These are phyloP conservation scores for Chaetoceros tenuissimus DNA, from an alignment of 108 stramenopile genomes.

Conservation along the genomic window DNA sequence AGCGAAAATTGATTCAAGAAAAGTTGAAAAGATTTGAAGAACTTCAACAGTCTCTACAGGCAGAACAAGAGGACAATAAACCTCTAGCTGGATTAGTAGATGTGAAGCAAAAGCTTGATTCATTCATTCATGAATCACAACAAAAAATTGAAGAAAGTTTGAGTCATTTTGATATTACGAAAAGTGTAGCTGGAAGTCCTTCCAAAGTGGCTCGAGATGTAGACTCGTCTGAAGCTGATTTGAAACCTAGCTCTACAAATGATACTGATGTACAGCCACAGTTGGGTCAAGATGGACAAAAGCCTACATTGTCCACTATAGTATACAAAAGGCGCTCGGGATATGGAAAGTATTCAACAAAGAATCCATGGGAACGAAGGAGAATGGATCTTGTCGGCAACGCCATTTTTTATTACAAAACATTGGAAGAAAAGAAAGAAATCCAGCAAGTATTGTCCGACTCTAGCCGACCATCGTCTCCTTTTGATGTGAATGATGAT, in stretches of 20 bases:
- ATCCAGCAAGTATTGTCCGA: neutral
- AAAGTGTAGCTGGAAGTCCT: neutral
- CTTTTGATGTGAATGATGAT: slow-evolving; percentile 1
- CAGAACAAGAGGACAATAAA: too few species aligned
- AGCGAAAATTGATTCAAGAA: neutral
- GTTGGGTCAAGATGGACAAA: slow-evolving; percentile 1
- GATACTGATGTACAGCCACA: neutral
- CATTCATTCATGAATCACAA: neutral
- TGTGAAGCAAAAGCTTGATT: neutral
- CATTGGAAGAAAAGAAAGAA: neutral
- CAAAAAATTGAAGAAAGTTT: neutral
- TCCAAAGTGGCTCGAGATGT: neutral
- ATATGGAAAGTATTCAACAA: slow-evolving; percentile 52
- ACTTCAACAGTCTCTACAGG: neutral
- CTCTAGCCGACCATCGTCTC: slow-evolving; percentile 13
- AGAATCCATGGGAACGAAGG: slow-evolving; percentile 60
- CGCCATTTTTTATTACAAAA: slow-evolving; percentile 41
- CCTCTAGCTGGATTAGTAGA: neutral
- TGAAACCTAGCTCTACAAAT: neutral
- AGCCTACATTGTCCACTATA: slow-evolving; percentile 29
- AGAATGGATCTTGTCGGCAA: slow-evolving; percentile 41
- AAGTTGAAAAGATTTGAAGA: neutral
- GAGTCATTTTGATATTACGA: neutral
- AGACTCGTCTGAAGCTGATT: neutral
- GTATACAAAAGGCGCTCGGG: slow-evolving; percentile 76